Conservation (phyloP, 345 rosid species). For the Atalantia buxifolia region DNA sequence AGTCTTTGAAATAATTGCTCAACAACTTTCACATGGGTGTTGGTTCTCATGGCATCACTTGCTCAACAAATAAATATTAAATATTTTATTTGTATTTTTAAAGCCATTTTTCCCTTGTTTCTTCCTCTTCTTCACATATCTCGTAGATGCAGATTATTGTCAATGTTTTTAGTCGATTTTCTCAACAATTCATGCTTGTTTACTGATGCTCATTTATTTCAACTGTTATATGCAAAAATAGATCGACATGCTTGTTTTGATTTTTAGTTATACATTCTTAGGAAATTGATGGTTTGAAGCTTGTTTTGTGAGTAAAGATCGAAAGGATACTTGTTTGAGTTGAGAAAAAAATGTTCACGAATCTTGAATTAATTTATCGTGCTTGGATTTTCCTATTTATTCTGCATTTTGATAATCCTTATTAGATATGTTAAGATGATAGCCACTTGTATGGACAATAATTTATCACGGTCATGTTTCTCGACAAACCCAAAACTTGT, state of each 20-base stretch:
- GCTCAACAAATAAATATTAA: no score
- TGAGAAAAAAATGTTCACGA: not conserved
- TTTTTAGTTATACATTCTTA: no score
- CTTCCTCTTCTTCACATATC: no score
- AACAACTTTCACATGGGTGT: not conserved
- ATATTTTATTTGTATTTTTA: no score
- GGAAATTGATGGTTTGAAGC: not conserved
- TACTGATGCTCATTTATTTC: not conserved
- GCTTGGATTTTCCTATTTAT: not conserved
- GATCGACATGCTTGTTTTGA: not conserved
- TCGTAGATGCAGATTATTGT: not conserved
- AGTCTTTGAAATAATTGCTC: not conserved
- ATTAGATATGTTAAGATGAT: not conserved
- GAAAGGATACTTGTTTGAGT: not conserved
- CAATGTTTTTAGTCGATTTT: not conserved
- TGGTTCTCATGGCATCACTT: not conserved
- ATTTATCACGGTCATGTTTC: not conserved
- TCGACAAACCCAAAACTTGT: not conserved
- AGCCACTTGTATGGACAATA: not conserved
- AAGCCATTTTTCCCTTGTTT: not conserved
- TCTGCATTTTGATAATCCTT: not conserved
- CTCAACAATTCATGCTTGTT: not conserved
- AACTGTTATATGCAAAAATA: not conserved
- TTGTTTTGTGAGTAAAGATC: not conserved
- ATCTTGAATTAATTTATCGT: not conserved